phyloP scores from a whole-genome alignment of 176 grass and related monocot species.

The Thalia dealbata region DNA sequence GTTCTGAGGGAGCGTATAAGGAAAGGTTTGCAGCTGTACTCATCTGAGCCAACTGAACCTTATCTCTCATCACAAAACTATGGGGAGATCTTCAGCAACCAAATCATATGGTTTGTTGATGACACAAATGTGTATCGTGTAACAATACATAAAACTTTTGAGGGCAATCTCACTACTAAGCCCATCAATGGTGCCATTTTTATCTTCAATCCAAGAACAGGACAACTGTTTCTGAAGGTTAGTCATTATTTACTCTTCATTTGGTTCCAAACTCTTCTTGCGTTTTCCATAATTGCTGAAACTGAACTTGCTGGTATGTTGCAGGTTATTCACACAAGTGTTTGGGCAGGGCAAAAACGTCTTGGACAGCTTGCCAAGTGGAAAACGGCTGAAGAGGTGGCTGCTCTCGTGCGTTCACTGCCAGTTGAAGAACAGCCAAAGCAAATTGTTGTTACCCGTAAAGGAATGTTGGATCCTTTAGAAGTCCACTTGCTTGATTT shows the following conservation, averaged over 20 bases:
- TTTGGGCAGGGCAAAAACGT: constrained; percentile 97
- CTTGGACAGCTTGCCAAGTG: constrained; percentile 95
- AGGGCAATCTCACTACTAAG: constrained; percentile 97
- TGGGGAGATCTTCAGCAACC: constrained; percentile 98
- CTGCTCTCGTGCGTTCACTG: constrained; percentile 82
- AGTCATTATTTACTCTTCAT: constrained; percentile 10
- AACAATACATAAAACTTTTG: constrained; percentile 96
- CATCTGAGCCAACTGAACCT: constrained; percentile 93
- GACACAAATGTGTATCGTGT: constrained; percentile 97
- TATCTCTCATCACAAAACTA: constrained; percentile 98
- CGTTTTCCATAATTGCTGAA: not conserved
- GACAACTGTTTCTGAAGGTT: constrained; percentile 93
- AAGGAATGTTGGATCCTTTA: constrained; percentile 95
- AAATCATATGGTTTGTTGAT: constrained; percentile 99
- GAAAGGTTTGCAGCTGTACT: constrained; percentile 95
- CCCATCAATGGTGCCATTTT: constrained; percentile 98
- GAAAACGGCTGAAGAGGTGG: constrained; percentile 99
- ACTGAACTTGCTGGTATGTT: not conserved
- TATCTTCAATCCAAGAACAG: constrained; percentile 97
- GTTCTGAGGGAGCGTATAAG: constrained; percentile 92
- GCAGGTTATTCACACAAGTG: constrained; percentile 97
- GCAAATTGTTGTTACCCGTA: constrained; percentile 95
- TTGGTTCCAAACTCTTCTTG: not conserved
- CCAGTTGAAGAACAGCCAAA: constrained; percentile 97
- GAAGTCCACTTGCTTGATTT: constrained; percentile 98